These are phyloP conservation scores for Pisolithus marmoratus DNA, from an alignment of 768 basidiomycete species.

Conservation along the genomic window DNA sequence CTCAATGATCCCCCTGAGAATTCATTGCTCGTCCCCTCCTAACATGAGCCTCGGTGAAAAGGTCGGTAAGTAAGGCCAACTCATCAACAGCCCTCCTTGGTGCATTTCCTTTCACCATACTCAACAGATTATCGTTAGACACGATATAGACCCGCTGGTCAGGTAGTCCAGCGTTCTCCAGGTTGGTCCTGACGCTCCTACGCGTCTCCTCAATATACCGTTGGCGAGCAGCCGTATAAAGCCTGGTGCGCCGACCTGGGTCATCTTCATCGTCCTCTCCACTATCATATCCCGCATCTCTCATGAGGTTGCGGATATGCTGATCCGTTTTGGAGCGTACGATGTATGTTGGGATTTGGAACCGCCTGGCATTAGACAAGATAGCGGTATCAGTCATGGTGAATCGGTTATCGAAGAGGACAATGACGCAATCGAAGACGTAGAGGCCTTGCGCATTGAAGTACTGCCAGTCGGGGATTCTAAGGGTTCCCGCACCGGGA, in stretches of 20 bases:
- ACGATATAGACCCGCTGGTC: conserved; percentile 23
- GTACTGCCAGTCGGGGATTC: conserved; percentile 31
- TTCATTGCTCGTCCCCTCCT: not conserved
- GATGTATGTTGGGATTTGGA: conserved; percentile 29
- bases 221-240: conserved; percentile 12
- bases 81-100: conserved; percentile 14
- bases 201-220: conserved; percentile 19
- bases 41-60: conserved; percentile 6
- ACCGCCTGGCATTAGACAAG: conserved; percentile 23
- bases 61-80: conserved; percentile 6
- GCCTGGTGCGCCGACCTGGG: not conserved
- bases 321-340: conserved; percentile 34
- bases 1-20: too few species aligned
- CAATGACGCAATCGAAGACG: conserved; percentile 29
- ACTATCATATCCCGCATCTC: conserved; percentile 15
- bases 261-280: conserved; percentile 11
- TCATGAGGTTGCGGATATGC: conserved; percentile 22
- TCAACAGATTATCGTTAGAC: conserved; percentile 13
- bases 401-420: conserved; percentile 30
- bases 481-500: conserved; percentile 31
- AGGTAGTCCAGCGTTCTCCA: conserved; percentile 15
- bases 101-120: conserved; percentile 6
- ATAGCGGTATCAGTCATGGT: conserved; percentile 30
- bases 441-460: conserved; percentile 33
- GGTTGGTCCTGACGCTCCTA: conserved; percentile 11